Percentiles rank a stretch among this genome's conserved stretches.
phyloP scores from a whole-genome alignment of 1,284 basidiomycete species.

The Apiotrichum brassicae region DNA sequence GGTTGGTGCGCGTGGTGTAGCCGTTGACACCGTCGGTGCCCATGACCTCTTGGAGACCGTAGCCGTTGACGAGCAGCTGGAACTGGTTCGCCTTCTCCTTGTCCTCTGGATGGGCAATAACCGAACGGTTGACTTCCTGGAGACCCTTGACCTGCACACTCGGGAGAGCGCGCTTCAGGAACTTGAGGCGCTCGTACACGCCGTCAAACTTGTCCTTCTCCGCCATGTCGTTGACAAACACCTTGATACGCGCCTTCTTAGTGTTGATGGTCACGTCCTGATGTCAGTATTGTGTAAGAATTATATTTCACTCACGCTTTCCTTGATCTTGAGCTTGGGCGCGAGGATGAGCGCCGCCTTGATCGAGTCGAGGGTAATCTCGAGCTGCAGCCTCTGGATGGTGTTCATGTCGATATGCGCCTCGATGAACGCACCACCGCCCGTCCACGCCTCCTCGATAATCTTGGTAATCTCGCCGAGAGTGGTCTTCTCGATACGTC shows the following conservation, averaged over 20 bases:
- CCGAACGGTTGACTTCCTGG: slow-evolving; percentile 73
- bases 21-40: slow-evolving; percentile 92
- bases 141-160: slow-evolving; percentile 91
- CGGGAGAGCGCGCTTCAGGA: slow-evolving; percentile 71
- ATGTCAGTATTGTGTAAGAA: neutral
- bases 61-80: slow-evolving; percentile 81
- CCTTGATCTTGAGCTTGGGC: slow-evolving; percentile 89
- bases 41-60: slow-evolving; percentile 97
- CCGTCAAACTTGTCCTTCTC: slow-evolving; percentile 54
- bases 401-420: slow-evolving; percentile 88
- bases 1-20: slow-evolving; percentile 87
- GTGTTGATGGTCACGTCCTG: slow-evolving; percentile 37
- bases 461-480: slow-evolving; percentile 90
- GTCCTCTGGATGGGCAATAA: slow-evolving; percentile 86
- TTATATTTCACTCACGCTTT: slow-evolving; percentile 49
- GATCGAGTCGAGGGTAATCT: slow-evolving; percentile 87
- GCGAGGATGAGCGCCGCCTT: slow-evolving; percentile 82
- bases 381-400: slow-evolving; percentile 86
- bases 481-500: slow-evolving; percentile 88
- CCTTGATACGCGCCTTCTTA: slow-evolving; percentile 19
- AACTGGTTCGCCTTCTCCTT: slow-evolving; percentile 61
- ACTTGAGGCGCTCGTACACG: slow-evolving; percentile 73
- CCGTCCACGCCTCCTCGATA: slow-evolving; percentile 93
- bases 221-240: slow-evolving; percentile 22
- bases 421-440: slow-evolving; percentile 85